Base-by-base conservation (phyloP, 2,329 filamentous ascomycete species). In the Dothiorella sarmentorum region DNA sequence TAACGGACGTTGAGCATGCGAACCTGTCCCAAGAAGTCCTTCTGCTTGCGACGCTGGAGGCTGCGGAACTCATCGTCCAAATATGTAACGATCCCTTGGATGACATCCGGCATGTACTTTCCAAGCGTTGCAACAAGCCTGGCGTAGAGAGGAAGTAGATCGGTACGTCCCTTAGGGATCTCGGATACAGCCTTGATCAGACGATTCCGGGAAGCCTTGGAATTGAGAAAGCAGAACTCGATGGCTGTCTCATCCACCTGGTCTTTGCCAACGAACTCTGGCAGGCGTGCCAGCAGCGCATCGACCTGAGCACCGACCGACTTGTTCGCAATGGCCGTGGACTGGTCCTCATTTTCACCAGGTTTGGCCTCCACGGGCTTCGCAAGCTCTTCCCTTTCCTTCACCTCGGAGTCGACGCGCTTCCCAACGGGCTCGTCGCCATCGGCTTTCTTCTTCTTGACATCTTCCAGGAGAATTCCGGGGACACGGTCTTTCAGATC, bases 191-290 rank as follows among this genome's bases (percentile, higher is more conserved):
- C 90, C 73, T 97, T 97, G 70, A 97, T 82, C 2, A 99, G 82
- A 49, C 94, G 85, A 71, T 99, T 99, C 29, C 95, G 86, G 0
- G 95, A 99, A 9, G 94, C 94, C 70, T 99, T 99, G 1, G 94
- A 99, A 72, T 99, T 99, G 61, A 99, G 80, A 68, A 97, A 99
- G 75, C 94, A 97, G 70, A 99, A 99, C 68, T 97, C 93, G 62
- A 97, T 88, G 7, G 95, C 94, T 45, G 90, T 86, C 71, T 97
- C 88, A 69, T 99, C 94, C 57, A 97, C 90, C 52, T 86, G 80
- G 52, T 99, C 95, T 69, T 97, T 97, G 68, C 84, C 93, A 35
- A 90, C 93, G 55, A 99, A 78, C 61, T 97, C 93, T 0, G 92
- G 91, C n/a, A 99, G 81, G 20, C 91, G 87, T 20, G 91, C 83